Percentiles rank a stretch among this genome's conserved stretches.
Conservation (phyloP, 2,329 filamentous ascomycete species). For the Ilyonectria robusta region DNA sequence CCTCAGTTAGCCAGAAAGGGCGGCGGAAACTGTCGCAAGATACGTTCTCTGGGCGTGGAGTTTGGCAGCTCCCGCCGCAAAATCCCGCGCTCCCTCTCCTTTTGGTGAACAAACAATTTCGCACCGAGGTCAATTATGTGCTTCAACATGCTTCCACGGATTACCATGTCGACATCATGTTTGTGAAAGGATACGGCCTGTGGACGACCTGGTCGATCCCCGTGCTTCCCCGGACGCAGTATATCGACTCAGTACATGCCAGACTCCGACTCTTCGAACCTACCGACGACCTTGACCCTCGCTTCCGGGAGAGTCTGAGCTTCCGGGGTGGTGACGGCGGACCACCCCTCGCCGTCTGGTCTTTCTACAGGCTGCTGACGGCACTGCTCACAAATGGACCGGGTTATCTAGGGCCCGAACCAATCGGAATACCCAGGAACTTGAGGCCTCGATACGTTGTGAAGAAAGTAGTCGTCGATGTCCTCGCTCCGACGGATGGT, state of each 20-base stretch:
- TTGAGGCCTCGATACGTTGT: not conserved
- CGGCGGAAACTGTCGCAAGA: not conserved
- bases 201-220: slow-evolving; percentile 25
- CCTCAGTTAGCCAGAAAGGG: slow-evolving; percentile 15
- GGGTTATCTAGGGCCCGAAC: not conserved
- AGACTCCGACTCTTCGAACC: slow-evolving; percentile 29
- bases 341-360: not conserved
- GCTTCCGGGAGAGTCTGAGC: slow-evolving; percentile 5
- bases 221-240: slow-evolving; percentile 1
- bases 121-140: not conserved
- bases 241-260: slow-evolving; percentile 19
- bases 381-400: slow-evolving; percentile 5
- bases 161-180: slow-evolving; percentile 33
- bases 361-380: slow-evolving; percentile 2
- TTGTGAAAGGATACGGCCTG: slow-evolving; percentile 21
- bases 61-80: not conserved
- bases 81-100: not conserved
- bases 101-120: slow-evolving; percentile 15
- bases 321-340: slow-evolving; percentile 2
- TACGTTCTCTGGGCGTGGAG: not conserved
- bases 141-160: not conserved
- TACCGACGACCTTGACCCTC: slow-evolving; percentile 3
- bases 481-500: slow-evolving; percentile 23
- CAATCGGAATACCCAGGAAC: accelerated
- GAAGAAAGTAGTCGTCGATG: slow-evolving; percentile 17